phyloP scores from a whole-genome alignment of 768 basidiomycete species.

The Amanita phalloides region DNA sequence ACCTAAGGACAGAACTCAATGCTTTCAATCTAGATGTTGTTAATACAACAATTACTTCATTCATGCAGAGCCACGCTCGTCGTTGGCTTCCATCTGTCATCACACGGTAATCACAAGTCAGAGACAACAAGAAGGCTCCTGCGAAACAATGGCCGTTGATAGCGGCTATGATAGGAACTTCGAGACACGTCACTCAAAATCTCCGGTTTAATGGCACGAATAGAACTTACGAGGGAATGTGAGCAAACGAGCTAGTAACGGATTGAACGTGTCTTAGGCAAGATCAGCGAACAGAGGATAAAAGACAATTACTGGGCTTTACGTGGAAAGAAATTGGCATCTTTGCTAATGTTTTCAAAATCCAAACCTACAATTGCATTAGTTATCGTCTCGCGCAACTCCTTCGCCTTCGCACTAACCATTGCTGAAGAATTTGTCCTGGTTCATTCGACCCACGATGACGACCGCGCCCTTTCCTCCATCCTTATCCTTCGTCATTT shows the following conservation, averaged over 20 bases:
- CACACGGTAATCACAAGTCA: conserved; percentile 82
- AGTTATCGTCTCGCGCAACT: not conserved
- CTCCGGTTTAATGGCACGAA: not conserved
- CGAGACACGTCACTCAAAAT: not conserved
- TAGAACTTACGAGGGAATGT: conserved; percentile 59
- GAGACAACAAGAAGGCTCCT: conserved; percentile 66
- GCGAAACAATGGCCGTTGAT: conserved; percentile 86
- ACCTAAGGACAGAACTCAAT: conserved; percentile 28
- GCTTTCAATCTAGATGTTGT: not conserved
- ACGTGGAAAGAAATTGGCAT: conserved; percentile 63
- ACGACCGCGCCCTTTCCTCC: conserved; percentile 62
- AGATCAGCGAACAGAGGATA: conserved; percentile 2
- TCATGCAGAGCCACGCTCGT: conserved; percentile 87
- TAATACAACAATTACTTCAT: conserved; percentile 45
- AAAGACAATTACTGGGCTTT: conserved; percentile 11
- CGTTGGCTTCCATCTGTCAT: conserved; percentile 76
- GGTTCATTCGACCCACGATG: conserved; percentile 61
- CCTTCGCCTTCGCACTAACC: conserved; percentile 26
- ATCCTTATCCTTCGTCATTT: conserved; percentile 32
- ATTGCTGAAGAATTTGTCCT: conserved; percentile 88
- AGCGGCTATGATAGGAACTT: conserved; percentile 72
- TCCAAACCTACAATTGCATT: conserved; percentile 41
- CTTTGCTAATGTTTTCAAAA: conserved; percentile 35
- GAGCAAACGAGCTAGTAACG: conserved; percentile 56
- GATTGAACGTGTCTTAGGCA: conserved; percentile 58